A percentile compares a stretch with the other conserved stretches of the same genome.
Evolutionary conservation across 768 basidiomycete species (phyloP).

Genomic region (Trametes villosa): DNA sequence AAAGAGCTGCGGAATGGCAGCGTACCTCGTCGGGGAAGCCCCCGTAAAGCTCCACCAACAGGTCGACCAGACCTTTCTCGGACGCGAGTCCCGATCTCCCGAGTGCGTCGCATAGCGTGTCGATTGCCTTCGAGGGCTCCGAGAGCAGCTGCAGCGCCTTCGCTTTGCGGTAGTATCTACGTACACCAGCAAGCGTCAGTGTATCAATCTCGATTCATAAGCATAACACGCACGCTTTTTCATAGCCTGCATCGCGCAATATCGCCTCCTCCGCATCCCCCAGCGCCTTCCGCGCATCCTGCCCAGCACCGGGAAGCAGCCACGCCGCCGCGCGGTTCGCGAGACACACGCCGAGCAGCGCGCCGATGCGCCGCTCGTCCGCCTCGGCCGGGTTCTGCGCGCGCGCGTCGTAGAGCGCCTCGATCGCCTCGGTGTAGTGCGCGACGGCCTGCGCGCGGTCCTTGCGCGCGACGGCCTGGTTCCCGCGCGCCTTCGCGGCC

Average conservation of each 20-base stretch:
- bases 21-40: slow-evolving; percentile 18
- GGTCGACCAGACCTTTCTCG: slow-evolving; percentile 24
- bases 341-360: slow-evolving; percentile 36
- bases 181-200: too few relatives aligned
- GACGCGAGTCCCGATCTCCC: slow-evolving; percentile 26
- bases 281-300: slow-evolving; percentile 37
- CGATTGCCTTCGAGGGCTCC: slow-evolving; percentile 30
- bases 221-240: slow-evolving; percentile 40
- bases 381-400: slow-evolving; percentile 34
- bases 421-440: slow-evolving; percentile 38
- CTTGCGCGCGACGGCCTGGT: slow-evolving; percentile 35
- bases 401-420: slow-evolving; percentile 29
- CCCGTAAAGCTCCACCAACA: slow-evolving; percentile 15
- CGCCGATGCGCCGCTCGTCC: slow-evolving; percentile 32
- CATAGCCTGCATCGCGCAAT: slow-evolving; percentile 33
- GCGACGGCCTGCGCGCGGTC: slow-evolving; percentile 34
- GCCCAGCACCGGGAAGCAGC: slow-evolving; percentile 34
- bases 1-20: background rate
- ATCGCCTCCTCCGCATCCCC: slow-evolving; percentile 37
- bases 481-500: slow-evolving; percentile 27
- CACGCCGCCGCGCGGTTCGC: slow-evolving; percentile 40
- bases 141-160: slow-evolving; percentile 33
- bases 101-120: slow-evolving; percentile 34
- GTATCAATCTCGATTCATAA: too few relatives aligned
- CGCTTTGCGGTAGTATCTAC: slow-evolving; percentile 41